Conservation (phyloP, 2,329 filamentous ascomycete species). For the Pyricularia pennisetigena region DNA sequence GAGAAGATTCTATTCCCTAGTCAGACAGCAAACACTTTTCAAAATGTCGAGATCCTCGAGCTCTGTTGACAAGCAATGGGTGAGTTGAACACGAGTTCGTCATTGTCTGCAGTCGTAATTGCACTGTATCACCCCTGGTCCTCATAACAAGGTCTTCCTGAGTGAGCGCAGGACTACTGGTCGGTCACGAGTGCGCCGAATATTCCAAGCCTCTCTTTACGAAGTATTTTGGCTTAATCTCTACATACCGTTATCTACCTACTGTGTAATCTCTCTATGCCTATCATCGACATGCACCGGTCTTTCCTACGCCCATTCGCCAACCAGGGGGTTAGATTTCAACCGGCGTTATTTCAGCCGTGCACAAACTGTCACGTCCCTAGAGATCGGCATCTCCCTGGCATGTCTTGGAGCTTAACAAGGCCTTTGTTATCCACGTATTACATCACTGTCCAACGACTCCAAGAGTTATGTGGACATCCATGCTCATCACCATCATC, state of each 20-base stretch:
- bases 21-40: not conserved
- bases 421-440: not conserved
- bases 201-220: not conserved
- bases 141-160: not conserved
- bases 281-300: not conserved
- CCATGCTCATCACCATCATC: not conserved
- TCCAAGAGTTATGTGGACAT: not conserved
- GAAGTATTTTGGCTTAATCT: not conserved
- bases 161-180: not conserved
- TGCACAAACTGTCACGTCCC: not conserved
- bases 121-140: not conserved
- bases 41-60: conserved; percentile 1
- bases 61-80: conserved; percentile 4
- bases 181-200: not conserved
- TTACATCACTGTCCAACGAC: not conserved
- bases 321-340: not conserved
- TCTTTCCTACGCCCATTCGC: not conserved
- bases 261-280: not conserved
- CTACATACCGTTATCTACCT: not conserved
- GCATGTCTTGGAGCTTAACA: not conserved
- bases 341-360: not conserved
- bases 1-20: not conserved
- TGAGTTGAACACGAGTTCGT: not conserved
- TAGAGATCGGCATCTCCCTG: not conserved
- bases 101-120: not conserved